These are phyloP conservation scores for Colletotrichum spinosum DNA, from an alignment of 2,329 filamentous ascomycete genomes.

Conservation along the genomic window DNA sequence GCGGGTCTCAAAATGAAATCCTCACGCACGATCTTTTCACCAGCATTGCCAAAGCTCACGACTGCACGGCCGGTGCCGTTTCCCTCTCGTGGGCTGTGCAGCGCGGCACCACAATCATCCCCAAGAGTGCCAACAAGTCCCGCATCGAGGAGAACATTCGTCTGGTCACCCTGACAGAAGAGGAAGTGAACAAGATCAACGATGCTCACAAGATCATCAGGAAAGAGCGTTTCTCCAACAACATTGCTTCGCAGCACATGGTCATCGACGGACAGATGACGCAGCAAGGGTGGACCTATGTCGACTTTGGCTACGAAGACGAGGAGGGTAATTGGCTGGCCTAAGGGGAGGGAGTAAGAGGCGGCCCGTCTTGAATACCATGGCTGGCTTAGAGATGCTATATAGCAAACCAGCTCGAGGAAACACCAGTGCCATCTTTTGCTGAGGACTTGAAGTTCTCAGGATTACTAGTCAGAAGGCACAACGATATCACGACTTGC, in stretches of 20 bases:
- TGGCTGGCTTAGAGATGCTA: too few relatives aligned
- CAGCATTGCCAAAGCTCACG: constrained; percentile 41
- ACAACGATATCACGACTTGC: too few relatives aligned
- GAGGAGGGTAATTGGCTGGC: constrained; percentile 43
- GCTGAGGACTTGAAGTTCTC: too few relatives aligned
- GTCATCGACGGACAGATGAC: constrained; percentile 41
- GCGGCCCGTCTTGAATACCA: too few relatives aligned
- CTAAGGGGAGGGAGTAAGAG: not conserved
- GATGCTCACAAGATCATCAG: constrained; percentile 41
- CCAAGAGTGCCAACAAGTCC: constrained; percentile 40
- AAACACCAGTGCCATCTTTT: too few relatives aligned
- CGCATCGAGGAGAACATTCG: constrained; percentile 43
- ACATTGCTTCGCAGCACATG: constrained; percentile 33
- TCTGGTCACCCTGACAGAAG: constrained; percentile 42
- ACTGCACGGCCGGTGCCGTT: constrained; percentile 41
- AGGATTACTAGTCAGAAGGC: too few relatives aligned
- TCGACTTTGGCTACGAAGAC: constrained; percentile 45
- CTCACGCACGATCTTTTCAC: constrained; percentile 41
- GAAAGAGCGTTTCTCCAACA: constrained; percentile 39
- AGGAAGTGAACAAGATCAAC: constrained; percentile 44
- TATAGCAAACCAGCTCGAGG: too few relatives aligned
- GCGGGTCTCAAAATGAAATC: constrained; percentile 32
- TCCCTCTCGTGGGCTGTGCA: constrained; percentile 44
- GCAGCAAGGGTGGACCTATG: constrained; percentile 40
- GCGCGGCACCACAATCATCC: constrained; percentile 42